Base-by-base conservation (phyloP, 495 filamentous ascomycete species). In the Halenospora varia region DNA sequence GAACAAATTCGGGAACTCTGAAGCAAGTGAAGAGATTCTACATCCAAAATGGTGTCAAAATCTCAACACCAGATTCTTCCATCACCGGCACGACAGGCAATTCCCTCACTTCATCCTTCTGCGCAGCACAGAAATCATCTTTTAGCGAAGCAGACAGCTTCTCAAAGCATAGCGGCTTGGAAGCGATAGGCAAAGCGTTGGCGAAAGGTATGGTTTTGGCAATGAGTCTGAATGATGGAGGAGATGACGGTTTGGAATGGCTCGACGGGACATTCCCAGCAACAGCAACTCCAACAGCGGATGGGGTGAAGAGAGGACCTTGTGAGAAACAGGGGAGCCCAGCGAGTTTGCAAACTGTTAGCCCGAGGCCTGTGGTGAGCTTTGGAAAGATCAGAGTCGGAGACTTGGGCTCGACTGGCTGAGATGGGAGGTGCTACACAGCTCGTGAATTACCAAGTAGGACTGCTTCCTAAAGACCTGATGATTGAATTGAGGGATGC, bases 171-270 rank as follows among this genome's bases (percentile, higher is more conserved):
- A 86, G 86, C 57, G 84, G 83, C 18, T 59, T 88, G 60, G 62
- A 66, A 4, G 68, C 66, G 15, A 84, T 89, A 78, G 73, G 82
- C 29, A 71, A 73, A 19, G 76, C 73, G 4, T 63, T 88, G 26
- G 65, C 69, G 10, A 57, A 70, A 6, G 82, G 81, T 40, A 86
- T 88, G 85, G 87, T 88, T 39, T 73, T 89, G 18, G 83, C 85
- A 40, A 74, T 89, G 70, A 78, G 74, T 59, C 62, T 89, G 49
- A 89, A 86, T 86, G 84, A 89, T 67, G 86, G 89, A 66, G 81
- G 90, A 72, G 72, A 77, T 66, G 73, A 78, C 72, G 79, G 88
- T 74, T 90, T 91, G 88, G 78, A 87, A 60, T 92, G 89, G 89
- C 83, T 94, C 64, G 89, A 92, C 77, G 83, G 83, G 66, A 79